These are phyloP conservation scores for Penicillium steckii DNA, from an alignment of 495 filamentous ascomycete genomes.

Conservation along the genomic window DNA sequence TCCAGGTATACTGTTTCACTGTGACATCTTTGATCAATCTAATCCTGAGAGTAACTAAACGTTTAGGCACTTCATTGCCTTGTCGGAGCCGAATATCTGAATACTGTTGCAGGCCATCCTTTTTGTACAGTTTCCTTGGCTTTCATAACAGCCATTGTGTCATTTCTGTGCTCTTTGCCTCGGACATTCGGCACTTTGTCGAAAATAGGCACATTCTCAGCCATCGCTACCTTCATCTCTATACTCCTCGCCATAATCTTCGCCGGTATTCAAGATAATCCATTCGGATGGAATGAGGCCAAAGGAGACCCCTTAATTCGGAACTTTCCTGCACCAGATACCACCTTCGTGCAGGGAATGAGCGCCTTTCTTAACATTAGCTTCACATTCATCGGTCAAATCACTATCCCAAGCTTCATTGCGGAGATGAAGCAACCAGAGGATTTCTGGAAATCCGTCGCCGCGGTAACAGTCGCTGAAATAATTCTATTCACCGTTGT, in stretches of 20 bases:
- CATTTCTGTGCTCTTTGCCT: constrained; percentile 70
- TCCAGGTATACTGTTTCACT: constrained; percentile 35
- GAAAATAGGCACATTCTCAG: constrained; percentile 67
- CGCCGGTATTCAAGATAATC: constrained; percentile 65
- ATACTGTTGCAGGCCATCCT: constrained; percentile 66
- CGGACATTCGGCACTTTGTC: constrained; percentile 75
- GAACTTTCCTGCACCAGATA: constrained; percentile 58
- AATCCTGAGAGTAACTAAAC: background rate
- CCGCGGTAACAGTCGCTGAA: constrained; percentile 78
- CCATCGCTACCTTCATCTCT: constrained; percentile 77
- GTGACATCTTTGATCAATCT: background rate
- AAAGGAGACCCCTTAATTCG: constrained; percentile 59
- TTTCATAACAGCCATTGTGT: constrained; percentile 63
- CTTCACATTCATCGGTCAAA: constrained; percentile 88
- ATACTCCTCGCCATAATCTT: constrained; percentile 76
- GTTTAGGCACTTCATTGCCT: constrained; percentile 70
- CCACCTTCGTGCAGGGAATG: constrained; percentile 71
- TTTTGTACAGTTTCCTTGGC: constrained; percentile 70
- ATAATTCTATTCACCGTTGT: constrained; percentile 73
- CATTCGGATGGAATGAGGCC: constrained; percentile 53
- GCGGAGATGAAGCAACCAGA: constrained; percentile 81
- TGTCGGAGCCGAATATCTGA: constrained; percentile 73
- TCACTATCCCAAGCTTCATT: constrained; percentile 83
- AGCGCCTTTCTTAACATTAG: constrained; percentile 81
- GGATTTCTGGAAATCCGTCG: constrained; percentile 83